Evolutionary conservation across 805 yeast species (phyloP).

Genomic region (Komagataella pastoris): DNA sequence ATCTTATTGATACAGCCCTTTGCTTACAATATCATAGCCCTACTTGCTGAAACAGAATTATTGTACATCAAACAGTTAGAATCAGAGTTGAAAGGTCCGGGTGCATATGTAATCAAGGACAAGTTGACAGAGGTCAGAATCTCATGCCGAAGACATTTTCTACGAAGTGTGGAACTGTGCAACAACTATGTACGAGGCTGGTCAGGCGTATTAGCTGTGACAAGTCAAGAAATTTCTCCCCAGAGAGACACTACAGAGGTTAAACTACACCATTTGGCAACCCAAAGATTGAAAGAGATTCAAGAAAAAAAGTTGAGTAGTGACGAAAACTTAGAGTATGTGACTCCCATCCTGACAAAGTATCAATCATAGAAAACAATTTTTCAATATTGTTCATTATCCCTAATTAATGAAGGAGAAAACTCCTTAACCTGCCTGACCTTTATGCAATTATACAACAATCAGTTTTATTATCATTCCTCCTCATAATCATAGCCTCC

Average conservation of each 20-base stretch:
- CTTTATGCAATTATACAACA: constrained; percentile 1
- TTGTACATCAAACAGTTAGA: constrained; percentile 3
- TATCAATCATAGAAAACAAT: neutral
- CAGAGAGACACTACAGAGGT: neutral
- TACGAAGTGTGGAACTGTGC: constrained; percentile 68
- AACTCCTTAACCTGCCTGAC: neutral
- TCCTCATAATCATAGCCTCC: neutral
- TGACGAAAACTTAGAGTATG: neutral
- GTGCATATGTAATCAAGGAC: neutral
- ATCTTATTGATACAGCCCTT: constrained; percentile 53
- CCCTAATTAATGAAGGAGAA: neutral
- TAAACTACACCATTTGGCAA: neutral
- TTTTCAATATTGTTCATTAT: neutral
- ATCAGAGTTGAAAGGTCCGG: neutral
- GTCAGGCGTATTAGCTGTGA: constrained; percentile 36
- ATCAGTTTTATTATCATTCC: neutral
- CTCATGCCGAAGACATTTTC: constrained; percentile 30
- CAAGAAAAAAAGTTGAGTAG: neutral
- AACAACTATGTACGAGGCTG: constrained; percentile 60
- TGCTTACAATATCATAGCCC: constrained; percentile 53
- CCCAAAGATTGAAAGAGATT: neutral
- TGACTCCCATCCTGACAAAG: neutral
- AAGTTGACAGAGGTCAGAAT: constrained; percentile 4
- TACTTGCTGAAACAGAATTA: constrained; percentile 42
- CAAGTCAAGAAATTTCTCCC: neutral